Conservation (phyloP, 805 yeast genomes). For the Candida pini region DNA sequence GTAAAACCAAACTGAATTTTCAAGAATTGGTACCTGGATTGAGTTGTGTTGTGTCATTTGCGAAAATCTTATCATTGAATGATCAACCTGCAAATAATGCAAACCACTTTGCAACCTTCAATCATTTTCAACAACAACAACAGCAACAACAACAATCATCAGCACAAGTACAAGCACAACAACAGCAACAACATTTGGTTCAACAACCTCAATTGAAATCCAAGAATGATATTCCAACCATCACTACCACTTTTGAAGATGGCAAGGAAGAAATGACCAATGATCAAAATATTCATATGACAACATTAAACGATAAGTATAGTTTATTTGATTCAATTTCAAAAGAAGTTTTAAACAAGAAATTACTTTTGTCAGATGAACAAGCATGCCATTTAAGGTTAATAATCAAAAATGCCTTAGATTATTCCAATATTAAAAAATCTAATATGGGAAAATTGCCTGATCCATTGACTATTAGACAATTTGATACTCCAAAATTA, state of each 20-base stretch:
- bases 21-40: slow-evolving; percentile 77
- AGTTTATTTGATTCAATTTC: slow-evolving; percentile 14
- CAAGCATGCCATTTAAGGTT: slow-evolving; percentile 36
- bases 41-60: slow-evolving; percentile 76
- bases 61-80: slow-evolving; percentile 46
- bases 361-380: slow-evolving; percentile 39
- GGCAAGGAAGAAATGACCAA: slow-evolving; percentile 7
- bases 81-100: slow-evolving; percentile 8
- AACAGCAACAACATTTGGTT: slow-evolving; percentile 5
- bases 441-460: slow-evolving; percentile 71
- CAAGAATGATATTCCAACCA: slow-evolving; percentile 5
- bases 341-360: slow-evolving; percentile 9
- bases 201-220: slow-evolving; percentile 1
- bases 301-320: slow-evolving; percentile 19
- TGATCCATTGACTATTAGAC: slow-evolving; percentile 59
- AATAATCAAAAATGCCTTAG: slow-evolving; percentile 38
- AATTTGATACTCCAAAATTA: slow-evolving; percentile 81
- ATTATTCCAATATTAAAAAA: slow-evolving; percentile 39
- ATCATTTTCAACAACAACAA: slow-evolving; percentile 24
- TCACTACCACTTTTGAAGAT: slow-evolving; percentile 9
- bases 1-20: slow-evolving; percentile 74
- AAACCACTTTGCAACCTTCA: too few species aligned
- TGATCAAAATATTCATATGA: slow-evolving; percentile 12
- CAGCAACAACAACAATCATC: slow-evolving; percentile 18
- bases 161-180: not conserved